Evolutionary conservation across 2,329 filamentous ascomycete species (phyloP).

Genomic region (Taxawa tesnikishii): DNA sequence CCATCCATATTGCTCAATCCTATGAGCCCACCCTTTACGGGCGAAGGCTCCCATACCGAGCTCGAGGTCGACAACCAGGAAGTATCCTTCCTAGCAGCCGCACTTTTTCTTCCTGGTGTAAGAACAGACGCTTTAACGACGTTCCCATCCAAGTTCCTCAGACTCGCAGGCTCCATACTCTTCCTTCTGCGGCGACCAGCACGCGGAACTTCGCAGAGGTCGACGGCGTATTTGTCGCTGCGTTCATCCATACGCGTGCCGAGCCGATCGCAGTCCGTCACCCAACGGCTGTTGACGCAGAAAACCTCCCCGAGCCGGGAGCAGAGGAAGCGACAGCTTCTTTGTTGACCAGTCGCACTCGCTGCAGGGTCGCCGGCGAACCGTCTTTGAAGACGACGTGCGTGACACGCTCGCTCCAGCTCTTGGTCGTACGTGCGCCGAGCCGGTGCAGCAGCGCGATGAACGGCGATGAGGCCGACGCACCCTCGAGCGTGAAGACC

Average conservation of each 20-base stretch:
- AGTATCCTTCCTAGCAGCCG: constrained; percentile 7
- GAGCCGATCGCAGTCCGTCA: constrained; percentile 20
- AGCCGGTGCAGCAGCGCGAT: constrained; percentile 20
- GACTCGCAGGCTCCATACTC: constrained; percentile 21
- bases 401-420: constrained; percentile 22
- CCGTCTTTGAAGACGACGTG: constrained; percentile 26
- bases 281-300: constrained; percentile 25
- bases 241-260: constrained; percentile 17
- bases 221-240: constrained; percentile 20
- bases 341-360: constrained; percentile 19
- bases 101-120: constrained; percentile 7
- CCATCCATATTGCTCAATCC: constrained; percentile 6
- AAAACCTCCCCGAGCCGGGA: constrained; percentile 15
- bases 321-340: constrained; percentile 11
- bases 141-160: constrained; percentile 19
- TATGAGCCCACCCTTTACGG: constrained; percentile 7
- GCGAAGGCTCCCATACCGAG: constrained; percentile 8
- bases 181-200: constrained; percentile 20
- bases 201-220: constrained; percentile 17
- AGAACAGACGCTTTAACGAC: constrained; percentile 15
- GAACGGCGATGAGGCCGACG: constrained; percentile 21
- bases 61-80: constrained; percentile 10
- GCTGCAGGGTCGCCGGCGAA: constrained; percentile 20
- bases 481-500: constrained; percentile 22
- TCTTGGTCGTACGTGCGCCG: constrained; percentile 21